phyloP scores from a whole-genome alignment of 2,329 filamentous ascomycete species.

The Cladosporium velox region DNA sequence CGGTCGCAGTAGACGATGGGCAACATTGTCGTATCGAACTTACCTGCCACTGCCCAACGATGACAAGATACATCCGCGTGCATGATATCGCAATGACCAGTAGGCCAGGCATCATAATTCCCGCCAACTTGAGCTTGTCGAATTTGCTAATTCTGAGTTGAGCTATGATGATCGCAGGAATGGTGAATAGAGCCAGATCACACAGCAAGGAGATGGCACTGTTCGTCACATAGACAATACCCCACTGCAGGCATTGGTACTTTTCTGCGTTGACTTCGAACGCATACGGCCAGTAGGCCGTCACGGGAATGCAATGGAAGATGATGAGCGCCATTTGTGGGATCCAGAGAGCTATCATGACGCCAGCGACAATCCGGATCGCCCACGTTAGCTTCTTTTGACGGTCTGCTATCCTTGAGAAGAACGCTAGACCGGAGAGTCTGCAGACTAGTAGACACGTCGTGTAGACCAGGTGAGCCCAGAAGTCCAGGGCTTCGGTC shows the following conservation, averaged over 20 bases:
- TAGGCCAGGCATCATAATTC: constrained; percentile 54
- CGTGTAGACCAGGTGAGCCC: constrained; percentile 56
- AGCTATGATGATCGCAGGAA: constrained; percentile 52
- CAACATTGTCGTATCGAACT: not conserved
- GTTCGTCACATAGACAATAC: constrained; percentile 55
- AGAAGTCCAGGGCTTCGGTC: constrained; percentile 53
- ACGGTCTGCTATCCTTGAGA: constrained; percentile 49
- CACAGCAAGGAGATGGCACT: constrained; percentile 53
- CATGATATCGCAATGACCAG: constrained; percentile 54
- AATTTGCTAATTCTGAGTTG: constrained; percentile 48
- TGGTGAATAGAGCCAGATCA: constrained; percentile 54
- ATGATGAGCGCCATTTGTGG: constrained; percentile 54
- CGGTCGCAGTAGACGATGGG: not conserved
- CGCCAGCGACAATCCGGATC: constrained; percentile 38
- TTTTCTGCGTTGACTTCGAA: constrained; percentile 46
- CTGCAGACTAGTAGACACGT: constrained; percentile 53
- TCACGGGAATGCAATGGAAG: constrained; percentile 56
- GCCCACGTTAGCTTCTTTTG: constrained; percentile 40
- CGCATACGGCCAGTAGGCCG: constrained; percentile 54
- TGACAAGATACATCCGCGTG: constrained; percentile 51
- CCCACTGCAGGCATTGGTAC: constrained; percentile 54
- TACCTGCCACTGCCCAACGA: constrained; percentile 46
- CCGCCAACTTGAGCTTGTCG: constrained; percentile 51
- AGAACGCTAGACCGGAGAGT: constrained; percentile 56
- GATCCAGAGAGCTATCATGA: constrained; percentile 48